Evolutionary conservation across 2,329 filamentous ascomycete species (phyloP), one percentile per base, ranked within the genome.

Genomic region (Fusarium sp.): DNA sequence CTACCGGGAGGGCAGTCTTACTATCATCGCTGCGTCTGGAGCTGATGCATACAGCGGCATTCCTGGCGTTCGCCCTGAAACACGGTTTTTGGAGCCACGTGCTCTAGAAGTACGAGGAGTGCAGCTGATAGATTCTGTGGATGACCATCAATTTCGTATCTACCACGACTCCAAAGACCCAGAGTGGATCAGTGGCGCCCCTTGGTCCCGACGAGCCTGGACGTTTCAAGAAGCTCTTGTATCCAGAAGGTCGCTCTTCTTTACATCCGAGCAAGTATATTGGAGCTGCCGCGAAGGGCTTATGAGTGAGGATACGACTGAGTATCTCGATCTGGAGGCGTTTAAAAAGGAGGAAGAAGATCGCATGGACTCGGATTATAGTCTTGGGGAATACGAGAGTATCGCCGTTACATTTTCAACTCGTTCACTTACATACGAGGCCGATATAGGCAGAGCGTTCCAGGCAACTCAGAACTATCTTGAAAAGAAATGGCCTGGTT

Each of bases 161-260:
- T 16, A 27, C 16, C 11, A 2, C 15, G 4, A 18, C 2, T 27
- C 25, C 25, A 1, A 27, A 6, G 52, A 55, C n/a, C 52, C 52
- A 16, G 27, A 22, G 3, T 55, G 52, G 52, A 18, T 55, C 18
- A 20, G 42, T 3, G 6, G 6, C 0, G 20, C 52, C 1, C 52
- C 52, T 1, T 56, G 42, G 53, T 42, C 53, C 25, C 18, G 3
- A 8, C 27, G 53, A 20, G 53, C 53, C 0, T 56, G 53, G 42
- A 47, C 53, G 1, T 56, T 56, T 2, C 42, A 56, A 47, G 42
- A 47, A 24, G 53, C 53, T 14, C 27, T 47, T 8, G 53, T 56
- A 1, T 25, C 53, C 3, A 18, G 53, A 16, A 46, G 53, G 1
- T 32, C 42, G 0, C 29, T 56, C 3, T 56, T 56, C 6, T 56